Conservation (phyloP, 1,284 basidiomycete genomes). For the Rugosomyces carneus region DNA sequence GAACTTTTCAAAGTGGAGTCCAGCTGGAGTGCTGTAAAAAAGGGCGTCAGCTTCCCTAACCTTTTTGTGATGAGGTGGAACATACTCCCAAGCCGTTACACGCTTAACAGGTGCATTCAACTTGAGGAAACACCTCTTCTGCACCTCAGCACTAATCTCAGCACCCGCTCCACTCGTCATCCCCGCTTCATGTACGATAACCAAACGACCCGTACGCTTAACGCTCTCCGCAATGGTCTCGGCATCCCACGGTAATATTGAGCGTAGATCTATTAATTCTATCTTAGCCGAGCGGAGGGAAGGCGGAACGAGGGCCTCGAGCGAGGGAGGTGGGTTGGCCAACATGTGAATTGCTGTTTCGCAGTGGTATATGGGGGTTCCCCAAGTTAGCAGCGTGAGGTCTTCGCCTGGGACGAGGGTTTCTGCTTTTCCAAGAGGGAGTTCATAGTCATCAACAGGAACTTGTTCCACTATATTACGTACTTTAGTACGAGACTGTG, state of each 20-base stretch:
- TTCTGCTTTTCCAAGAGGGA: slow-evolving; percentile 80
- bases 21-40: slow-evolving; percentile 62
- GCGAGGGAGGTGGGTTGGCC: slow-evolving; percentile 53
- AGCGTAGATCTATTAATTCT: slow-evolving; percentile 88
- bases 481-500: no score
- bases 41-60: not conserved
- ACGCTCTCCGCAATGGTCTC: slow-evolving; percentile 79
- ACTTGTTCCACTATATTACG: slow-evolving; percentile 80
- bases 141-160: slow-evolving; percentile 83
- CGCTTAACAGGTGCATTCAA: slow-evolving; percentile 84
- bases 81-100: slow-evolving; percentile 90
- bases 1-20: slow-evolving; percentile 85
- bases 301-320: slow-evolving; percentile 67
- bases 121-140: slow-evolving; percentile 82
- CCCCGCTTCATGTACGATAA: slow-evolving; percentile 90
- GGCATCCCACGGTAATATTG: slow-evolving; percentile 87
- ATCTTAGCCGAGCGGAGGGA: slow-evolving; percentile 69
- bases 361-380: slow-evolving; percentile 88
- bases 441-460: slow-evolving; percentile 78
- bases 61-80: slow-evolving; percentile 20
- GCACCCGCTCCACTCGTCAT: slow-evolving; percentile 81
- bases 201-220: slow-evolving; percentile 72
- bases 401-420: slow-evolving; percentile 70
- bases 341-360: slow-evolving; percentile 74
- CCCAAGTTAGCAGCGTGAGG: slow-evolving; percentile 86